phyloP scores from a whole-genome alignment of 1,284 basidiomycete genomes.

The Ustilago curta region DNA sequence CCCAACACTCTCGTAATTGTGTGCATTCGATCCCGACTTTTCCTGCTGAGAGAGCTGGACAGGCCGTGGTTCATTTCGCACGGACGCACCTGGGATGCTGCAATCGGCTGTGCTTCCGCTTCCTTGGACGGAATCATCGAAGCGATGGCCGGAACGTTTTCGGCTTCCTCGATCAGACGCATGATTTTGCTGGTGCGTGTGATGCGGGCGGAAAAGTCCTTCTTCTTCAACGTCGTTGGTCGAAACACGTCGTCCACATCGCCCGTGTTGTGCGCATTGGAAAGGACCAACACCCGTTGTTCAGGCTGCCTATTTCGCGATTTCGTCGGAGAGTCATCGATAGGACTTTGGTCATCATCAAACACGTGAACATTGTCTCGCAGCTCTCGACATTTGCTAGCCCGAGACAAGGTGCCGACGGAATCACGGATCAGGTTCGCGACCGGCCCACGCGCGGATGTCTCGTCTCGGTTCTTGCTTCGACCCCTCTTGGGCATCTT shows the following conservation, averaged over 20 bases:
- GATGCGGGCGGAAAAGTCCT: constrained; percentile 24
- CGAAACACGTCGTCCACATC: constrained; percentile 25
- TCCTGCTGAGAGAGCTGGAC: constrained; percentile 25
- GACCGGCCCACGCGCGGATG: constrained; percentile 3
- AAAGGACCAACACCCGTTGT: background rate
- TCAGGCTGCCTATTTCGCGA: background rate
- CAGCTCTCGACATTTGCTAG: constrained; percentile 12
- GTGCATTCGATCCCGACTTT: constrained; percentile 32
- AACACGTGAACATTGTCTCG: constrained; percentile 14
- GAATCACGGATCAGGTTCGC: constrained; percentile 18
- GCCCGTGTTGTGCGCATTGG: background rate
- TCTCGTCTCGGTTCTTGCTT: constrained; percentile 5
- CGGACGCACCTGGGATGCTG: background rate
- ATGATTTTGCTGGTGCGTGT: constrained; percentile 48
- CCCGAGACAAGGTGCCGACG: constrained; percentile 17
- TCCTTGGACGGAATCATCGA: constrained; percentile 5
- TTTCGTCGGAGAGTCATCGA: constrained; percentile 25
- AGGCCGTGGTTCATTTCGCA: constrained; percentile 3
- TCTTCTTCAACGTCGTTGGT: constrained; percentile 27
- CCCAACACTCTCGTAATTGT: constrained; percentile 41
- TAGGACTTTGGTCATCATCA: constrained; percentile 6
- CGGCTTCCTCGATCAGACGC: constrained; percentile 43
- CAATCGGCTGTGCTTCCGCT: background rate
- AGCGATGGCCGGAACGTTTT: constrained; percentile 28
- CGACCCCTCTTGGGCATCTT: constrained; percentile 24